Percentiles rank a stretch among this genome's conserved stretches.
These are phyloP conservation scores for Exserohilum turcica DNA, from an alignment of 2,329 filamentous ascomycete genomes.

Conservation along the genomic window DNA sequence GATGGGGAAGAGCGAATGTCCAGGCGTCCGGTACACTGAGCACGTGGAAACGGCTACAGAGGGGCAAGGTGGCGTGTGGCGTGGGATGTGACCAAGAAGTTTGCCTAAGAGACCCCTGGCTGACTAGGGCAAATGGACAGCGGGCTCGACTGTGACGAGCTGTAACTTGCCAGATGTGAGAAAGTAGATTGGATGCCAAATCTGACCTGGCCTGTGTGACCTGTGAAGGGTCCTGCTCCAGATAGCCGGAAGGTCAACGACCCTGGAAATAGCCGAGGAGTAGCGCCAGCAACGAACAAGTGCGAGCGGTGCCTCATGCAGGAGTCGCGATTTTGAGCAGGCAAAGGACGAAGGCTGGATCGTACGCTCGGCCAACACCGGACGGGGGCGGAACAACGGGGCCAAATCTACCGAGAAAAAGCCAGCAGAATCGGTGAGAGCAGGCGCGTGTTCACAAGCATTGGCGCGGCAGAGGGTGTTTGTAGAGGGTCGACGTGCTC, in stretches of 20 bases:
- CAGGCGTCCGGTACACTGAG: conserved; percentile 24
- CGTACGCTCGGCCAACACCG: conserved; percentile 9
- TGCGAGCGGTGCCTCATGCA: conserved; percentile 20
- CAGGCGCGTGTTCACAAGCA: conserved; percentile 5
- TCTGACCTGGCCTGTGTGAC: conserved; percentile 25
- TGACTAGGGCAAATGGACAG: conserved; percentile 29
- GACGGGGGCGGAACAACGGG: conserved; percentile 11
- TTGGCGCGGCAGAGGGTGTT: conserved; percentile 6
- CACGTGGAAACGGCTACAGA: conserved; percentile 37
- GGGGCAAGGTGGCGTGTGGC: conserved; percentile 32
- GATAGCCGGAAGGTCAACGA: conserved; percentile 26
- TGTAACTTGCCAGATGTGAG: conserved; percentile 14
- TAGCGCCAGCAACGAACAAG: conserved; percentile 21
- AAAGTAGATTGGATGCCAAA: conserved; percentile 20
- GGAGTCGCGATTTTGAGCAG: conserved; percentile 18
- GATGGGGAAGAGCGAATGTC: conserved; percentile 17
- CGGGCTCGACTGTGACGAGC: conserved; percentile 27
- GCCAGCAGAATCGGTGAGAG: conserved; percentile 2
- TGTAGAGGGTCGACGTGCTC: background rate
- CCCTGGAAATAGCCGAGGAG: conserved; percentile 24
- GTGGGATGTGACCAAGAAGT: conserved; percentile 19
- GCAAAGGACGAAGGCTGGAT: conserved; percentile 12
- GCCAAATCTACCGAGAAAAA: conserved; percentile 6
- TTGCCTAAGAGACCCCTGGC: conserved; percentile 26
- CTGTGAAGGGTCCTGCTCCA: conserved; percentile 30